Base-by-base conservation (phyloP, 1,139 yeast species). In the Kodamaea sp. region DNA sequence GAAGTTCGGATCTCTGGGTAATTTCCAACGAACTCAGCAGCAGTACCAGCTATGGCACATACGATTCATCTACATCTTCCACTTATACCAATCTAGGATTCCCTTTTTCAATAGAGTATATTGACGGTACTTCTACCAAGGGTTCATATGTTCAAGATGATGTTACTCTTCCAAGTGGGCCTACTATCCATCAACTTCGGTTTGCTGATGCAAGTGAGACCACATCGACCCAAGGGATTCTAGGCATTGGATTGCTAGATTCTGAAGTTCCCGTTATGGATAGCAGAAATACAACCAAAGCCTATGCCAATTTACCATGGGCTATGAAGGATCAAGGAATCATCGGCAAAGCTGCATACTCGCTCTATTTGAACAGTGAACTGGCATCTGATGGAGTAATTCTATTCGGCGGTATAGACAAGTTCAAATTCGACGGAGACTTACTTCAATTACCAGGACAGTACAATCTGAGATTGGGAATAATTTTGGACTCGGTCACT, bases 1-100 rank as follows among this genome's bases (percentile, higher is more conserved):
- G 87, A 0, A 78, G 85, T 3, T 68, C 84, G 6, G 89, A 82
- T 53, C 59, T 80, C 43, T 82, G 88, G 88, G 74, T 80, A 30
- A 47, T 51, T 43, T 48, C 55, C 2, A 24, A 43, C 8, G 44
- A 43, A 5, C 6, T 11, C n/a, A 22, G 10, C n/a, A n/a, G 24
- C 12, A 11, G 26, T 29, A 16, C 15, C 4, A 13, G 10, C 8
- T n/a, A 16, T 15, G 52, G 49, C 8, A 22, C 38, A 8, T 48
- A 26, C 29, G 44, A 42, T 27, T 24, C 39, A 1, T 24, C 38
- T 7, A 18, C 27, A 6, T 44, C 48, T 1, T 15, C 44, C 12
- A 28, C 43, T 1, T 28, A 31, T 22, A 26, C 32, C 14, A 29
- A 40, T 22, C 20, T 35, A 14, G 15, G 28, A 14, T n/a, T 13